Base-by-base conservation (phyloP, 371 early-diverging fungal genomes). In the Entomophthora muscae region DNA sequence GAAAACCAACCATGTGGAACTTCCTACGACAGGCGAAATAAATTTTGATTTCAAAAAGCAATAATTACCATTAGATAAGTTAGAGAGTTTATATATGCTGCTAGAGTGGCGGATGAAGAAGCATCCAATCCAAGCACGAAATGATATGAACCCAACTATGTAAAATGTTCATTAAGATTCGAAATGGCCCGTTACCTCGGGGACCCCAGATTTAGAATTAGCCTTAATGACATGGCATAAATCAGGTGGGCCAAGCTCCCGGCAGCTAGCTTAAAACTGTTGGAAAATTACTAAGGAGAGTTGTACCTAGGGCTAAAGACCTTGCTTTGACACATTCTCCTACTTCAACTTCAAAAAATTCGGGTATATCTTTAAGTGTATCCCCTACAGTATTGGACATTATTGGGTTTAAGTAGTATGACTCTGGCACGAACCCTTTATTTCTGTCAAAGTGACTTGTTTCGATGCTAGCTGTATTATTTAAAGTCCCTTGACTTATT, bases 211-310 rank as follows among this genome's bases (percentile, higher is more conserved):
- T 71, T 89, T 92, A 1, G 82, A 76, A 67, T 90, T 89, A 28
- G 80, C 74, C 75, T 96, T 96, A 54, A 89, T 83, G 62, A 96
- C 82, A 71, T 93, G 94, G 67, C 91, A 90, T 27, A 96, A 82
- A 70, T 96, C 97, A n/a, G 95, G 95, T 51, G 97, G 95, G 2
- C 97, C 97, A 24, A 96, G 78, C 69, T 93, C 93, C 54, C 91
- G 84, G 70, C 90, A 91, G 63, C 88, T 80, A 24, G 82, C 91
- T 88, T 68, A 31, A 51, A 63, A 31, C 13, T 65, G 61, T 1
- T 60, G 58, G 17, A 17, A 27, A 53, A 30, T 2, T 26, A 52
- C 24, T 26, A 57, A 51, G 22, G 12, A 32, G 57, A 31, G 12
- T 57, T 66, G 66, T 86, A 91, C 94, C 88, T 65, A 96, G 78